Evolutionary conservation across 2,329 filamentous ascomycete species (phyloP).

Genomic region (Mariannaea elegans): DNA sequence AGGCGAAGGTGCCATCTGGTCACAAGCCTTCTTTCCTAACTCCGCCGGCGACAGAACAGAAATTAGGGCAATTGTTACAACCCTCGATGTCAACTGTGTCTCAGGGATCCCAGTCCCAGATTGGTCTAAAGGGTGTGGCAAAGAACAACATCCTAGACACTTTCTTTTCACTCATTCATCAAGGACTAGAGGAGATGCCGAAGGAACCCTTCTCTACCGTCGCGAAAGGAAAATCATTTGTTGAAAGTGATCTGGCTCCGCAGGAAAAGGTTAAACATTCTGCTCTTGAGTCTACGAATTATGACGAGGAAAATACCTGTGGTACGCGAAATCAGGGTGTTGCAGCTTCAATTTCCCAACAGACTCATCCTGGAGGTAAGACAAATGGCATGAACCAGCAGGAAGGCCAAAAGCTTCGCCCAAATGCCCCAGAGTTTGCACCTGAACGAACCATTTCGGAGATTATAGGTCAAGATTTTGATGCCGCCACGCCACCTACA

Average conservation of each 20-base stretch:
- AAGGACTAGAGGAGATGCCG: constrained; percentile 9
- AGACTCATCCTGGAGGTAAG: constrained; percentile 23
- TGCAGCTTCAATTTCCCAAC: not conserved
- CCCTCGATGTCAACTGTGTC: not conserved
- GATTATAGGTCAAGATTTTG: not conserved
- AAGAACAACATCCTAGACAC: constrained; percentile 27
- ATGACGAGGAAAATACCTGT: not conserved
- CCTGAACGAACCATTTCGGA: constrained; percentile 1
- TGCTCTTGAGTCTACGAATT: not conserved
- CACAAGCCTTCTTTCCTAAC: not conserved
- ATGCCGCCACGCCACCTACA: not conserved
- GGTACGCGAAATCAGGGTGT: not conserved
- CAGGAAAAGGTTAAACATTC: not conserved
- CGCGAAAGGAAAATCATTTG: not conserved
- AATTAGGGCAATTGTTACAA: not conserved
- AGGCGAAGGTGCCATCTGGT: not conserved
- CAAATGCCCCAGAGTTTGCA: constrained; percentile 30
- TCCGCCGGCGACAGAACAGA: not conserved
- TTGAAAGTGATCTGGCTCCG: not conserved
- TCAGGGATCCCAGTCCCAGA: not conserved
- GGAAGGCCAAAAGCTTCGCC: constrained; percentile 20
- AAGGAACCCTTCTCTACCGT: not conserved
- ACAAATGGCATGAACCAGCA: not conserved
- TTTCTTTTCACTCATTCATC: constrained; percentile 30
- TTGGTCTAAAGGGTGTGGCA: not conserved